phyloP scores from a whole-genome alignment of 2,329 filamentous ascomycete species.

The Sordariomycetes sp. region DNA sequence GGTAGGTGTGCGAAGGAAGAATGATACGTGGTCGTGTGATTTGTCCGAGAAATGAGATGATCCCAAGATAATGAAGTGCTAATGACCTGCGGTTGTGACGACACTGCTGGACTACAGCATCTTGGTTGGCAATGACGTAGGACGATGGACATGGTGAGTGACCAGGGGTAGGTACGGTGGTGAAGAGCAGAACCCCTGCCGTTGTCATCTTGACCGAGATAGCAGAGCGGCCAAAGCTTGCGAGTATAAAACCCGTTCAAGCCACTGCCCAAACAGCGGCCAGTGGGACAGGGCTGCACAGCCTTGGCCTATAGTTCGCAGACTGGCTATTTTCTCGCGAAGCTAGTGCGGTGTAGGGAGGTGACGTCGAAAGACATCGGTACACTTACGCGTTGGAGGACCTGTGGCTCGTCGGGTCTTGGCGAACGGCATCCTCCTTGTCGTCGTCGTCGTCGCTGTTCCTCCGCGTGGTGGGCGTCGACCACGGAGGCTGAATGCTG shows the following conservation, averaged over 20 bases:
- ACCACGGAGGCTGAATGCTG: conserved; percentile 50
- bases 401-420: conserved; percentile 58
- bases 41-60: neutral
- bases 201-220: neutral
- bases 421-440: conserved; percentile 60
- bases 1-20: neutral
- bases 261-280: neutral
- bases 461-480: conserved; percentile 72
- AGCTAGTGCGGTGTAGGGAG: neutral
- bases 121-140: neutral
- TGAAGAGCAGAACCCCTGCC: neutral
- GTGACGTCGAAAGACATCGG: no score
- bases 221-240: neutral
- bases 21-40: neutral
- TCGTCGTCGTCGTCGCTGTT: conserved; percentile 90
- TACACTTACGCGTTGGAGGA: conserved; percentile 66
- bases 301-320: neutral
- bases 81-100: neutral
- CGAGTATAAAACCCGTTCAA: neutral
- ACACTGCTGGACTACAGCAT: neutral
- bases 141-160: neutral
- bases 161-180: neutral
- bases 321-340: neutral
- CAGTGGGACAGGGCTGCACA: neutral
- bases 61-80: neutral